Conservation (phyloP, 306 rosid species). For the Vigna nakashimae region DNA sequence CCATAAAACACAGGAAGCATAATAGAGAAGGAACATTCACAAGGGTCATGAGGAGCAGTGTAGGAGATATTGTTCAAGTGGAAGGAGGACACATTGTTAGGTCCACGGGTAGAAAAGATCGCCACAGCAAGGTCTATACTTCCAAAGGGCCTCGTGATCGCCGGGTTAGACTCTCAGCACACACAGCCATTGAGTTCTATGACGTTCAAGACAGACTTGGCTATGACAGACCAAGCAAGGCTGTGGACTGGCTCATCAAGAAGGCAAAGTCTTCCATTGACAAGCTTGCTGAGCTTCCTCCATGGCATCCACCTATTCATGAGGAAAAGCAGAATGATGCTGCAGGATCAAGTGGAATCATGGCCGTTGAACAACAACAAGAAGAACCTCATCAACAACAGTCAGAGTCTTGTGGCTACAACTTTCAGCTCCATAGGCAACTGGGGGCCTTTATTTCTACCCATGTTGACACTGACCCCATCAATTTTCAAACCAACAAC, state of each 20-base stretch:
- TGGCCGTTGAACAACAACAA: constrained; percentile 41
- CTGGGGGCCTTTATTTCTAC: constrained; percentile 48
- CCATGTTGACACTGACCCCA: constrained; percentile 43
- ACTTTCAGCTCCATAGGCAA: constrained; percentile 56
- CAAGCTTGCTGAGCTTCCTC: constrained; percentile 76
- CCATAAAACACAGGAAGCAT: constrained; percentile 33
- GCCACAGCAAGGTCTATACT: constrained; percentile 84
- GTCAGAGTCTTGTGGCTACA: constrained; percentile 57
- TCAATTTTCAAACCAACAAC: constrained; percentile 59
- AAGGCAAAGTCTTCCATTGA: constrained; percentile 78
- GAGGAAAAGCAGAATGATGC: constrained; percentile 42
- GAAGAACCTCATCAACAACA: constrained; percentile 35
- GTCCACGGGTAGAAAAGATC: constrained; percentile 70
- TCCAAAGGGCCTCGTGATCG: constrained; percentile 84
- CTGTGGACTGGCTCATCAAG: constrained; percentile 92
- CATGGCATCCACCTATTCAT: constrained; percentile 53
- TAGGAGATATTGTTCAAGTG: constrained; percentile 76
- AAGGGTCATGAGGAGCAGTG: constrained; percentile 66
- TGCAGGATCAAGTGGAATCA: constrained; percentile 40
- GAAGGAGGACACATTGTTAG: constrained; percentile 89
- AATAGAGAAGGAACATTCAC: constrained; percentile 26
- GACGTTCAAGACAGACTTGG: constrained; percentile 92
- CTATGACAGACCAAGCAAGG: constrained; percentile 85
- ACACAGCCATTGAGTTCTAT: constrained; percentile 87
- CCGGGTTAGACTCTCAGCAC: constrained; percentile 75